A percentile compares a stretch with the other conserved stretches of the same genome.
These are phyloP conservation scores for Odontarrhena argentea DNA, from an alignment of 345 rosid species.

Conservation along the genomic window DNA sequence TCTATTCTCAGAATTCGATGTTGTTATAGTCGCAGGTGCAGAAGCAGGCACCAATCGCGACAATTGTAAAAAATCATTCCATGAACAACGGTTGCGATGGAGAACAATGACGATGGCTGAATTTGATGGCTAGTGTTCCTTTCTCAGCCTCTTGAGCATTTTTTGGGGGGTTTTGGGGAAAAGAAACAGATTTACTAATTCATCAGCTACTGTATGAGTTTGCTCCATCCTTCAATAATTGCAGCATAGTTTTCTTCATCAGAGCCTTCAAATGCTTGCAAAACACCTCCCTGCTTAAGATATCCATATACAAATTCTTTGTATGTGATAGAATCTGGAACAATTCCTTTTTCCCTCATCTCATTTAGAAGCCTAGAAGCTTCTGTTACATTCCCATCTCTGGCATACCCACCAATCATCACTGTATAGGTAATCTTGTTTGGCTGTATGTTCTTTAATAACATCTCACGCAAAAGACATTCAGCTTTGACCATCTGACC, in stretches of 20 bases:
- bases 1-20: conserved; percentile 37
- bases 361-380: conserved; percentile 60
- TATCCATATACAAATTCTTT: conserved; percentile 61
- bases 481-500: conserved; percentile 67
- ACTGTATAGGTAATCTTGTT: conserved; percentile 80
- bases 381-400: conserved; percentile 58
- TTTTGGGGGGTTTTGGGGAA: neutral
- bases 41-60: conserved; percentile 30
- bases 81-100: conserved; percentile 16
- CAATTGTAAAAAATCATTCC: neutral
- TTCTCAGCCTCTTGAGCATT: too few relatives aligned
- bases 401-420: conserved; percentile 64
- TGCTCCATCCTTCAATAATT: conserved; percentile 56
- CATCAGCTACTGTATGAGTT: conserved; percentile 35
- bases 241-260: conserved; percentile 73
- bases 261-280: conserved; percentile 55
- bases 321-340: conserved; percentile 64
- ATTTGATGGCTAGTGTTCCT: neutral
- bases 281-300: conserved; percentile 60
- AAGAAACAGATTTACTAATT: conserved; percentile 19
- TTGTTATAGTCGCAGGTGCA: conserved; percentile 34
- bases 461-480: conserved; percentile 62
- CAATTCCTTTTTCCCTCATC: conserved; percentile 63
- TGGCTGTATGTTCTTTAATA: conserved; percentile 50
- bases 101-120: conserved; percentile 1